A percentile compares a stretch with the other conserved stretches of the same genome.
Conservation (phyloP, 257 asterid genomes). For the Handroanthus guayacan region DNA sequence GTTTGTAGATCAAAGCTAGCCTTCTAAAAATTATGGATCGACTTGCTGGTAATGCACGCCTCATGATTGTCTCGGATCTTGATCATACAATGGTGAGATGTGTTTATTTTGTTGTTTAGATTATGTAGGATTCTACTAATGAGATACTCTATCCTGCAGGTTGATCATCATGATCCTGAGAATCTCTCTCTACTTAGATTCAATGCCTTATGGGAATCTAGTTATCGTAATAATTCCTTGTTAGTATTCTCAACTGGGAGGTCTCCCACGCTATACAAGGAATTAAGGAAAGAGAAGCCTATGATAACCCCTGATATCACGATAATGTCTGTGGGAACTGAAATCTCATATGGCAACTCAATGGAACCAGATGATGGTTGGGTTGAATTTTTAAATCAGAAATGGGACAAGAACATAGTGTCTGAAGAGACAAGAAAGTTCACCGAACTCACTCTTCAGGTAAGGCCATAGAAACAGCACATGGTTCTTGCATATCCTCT, state of each 20-base stretch:
- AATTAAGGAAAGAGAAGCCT: constrained; percentile 96
- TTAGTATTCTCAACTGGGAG: constrained; percentile 98
- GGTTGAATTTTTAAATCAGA: constrained; percentile 81
- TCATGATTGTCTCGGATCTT: constrained; percentile 98
- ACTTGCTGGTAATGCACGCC: constrained; percentile 69
- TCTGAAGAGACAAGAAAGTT: constrained; percentile 79
- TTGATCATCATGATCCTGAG: constrained; percentile 88
- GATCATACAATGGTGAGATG: constrained; percentile 91
- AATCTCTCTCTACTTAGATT: constrained; percentile 88
- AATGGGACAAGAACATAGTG: constrained; percentile 89
- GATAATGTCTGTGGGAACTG: constrained; percentile 97
- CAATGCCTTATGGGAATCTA: constrained; percentile 95
- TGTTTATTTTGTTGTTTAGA: constrained; percentile 10
- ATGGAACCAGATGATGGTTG: constrained; percentile 97
- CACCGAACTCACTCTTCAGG: constrained; percentile 89
- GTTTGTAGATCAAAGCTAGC: constrained; percentile 52
- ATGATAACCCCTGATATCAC: constrained; percentile 96
- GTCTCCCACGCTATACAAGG: constrained; percentile 89
- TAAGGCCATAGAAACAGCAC: constrained; percentile 37
- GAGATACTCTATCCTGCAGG: constrained; percentile 57
- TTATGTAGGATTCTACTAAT: constrained; percentile 31
- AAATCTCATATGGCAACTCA: constrained; percentile 92
- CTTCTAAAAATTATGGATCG: constrained; percentile 65
- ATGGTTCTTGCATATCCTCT: constrained; percentile 17
- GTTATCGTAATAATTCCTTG: constrained; percentile 84